phyloP scores from a whole-genome alignment of 495 filamentous ascomycete species.

The Xylaria telfairii region DNA sequence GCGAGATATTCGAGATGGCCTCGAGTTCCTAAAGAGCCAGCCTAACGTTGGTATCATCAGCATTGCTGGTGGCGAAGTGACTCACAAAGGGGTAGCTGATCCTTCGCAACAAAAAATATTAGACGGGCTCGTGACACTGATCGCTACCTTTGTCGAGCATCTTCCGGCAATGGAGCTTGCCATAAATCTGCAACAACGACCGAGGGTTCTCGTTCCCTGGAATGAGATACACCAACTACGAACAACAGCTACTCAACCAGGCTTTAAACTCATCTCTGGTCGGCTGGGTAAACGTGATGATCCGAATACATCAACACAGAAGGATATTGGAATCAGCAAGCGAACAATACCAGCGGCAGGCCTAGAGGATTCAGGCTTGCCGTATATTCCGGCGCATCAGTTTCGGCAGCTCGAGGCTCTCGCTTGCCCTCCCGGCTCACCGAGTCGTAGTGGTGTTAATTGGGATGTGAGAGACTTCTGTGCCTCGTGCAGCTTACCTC shows the following conservation, averaged over 20 bases:
- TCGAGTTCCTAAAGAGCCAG: constrained; percentile 32
- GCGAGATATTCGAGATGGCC: constrained; percentile 58
- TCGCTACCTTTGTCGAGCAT: constrained; percentile 69
- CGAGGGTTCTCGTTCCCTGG: constrained; percentile 76
- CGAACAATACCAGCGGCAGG: constrained; percentile 4
- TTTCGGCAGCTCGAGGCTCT: constrained; percentile 59
- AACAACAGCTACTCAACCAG: constrained; percentile 40
- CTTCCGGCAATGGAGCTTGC: constrained; percentile 83
- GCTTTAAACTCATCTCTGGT: constrained; percentile 32
- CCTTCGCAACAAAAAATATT: constrained; percentile 59
- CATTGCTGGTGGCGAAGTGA: constrained; percentile 57
- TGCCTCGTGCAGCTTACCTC: constrained; percentile 64
- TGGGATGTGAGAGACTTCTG: constrained; percentile 66
- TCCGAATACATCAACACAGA: constrained; percentile 24
- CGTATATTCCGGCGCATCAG: constrained; percentile 46
- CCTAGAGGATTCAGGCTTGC: constrained; percentile 27
- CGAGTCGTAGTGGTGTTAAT: constrained; percentile 56
- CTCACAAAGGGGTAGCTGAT: constrained; percentile 48
- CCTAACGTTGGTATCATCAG: constrained; percentile 41
- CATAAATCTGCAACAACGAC: constrained; percentile 79
- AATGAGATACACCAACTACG: constrained; percentile 48
- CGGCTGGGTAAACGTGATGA: constrained; percentile 51
- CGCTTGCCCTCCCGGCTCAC: constrained; percentile 65
- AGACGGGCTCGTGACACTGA: constrained; percentile 69
- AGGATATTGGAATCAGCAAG: background rate